Evolutionary conservation across 2,329 filamentous ascomycete genomes (phyloP).

Genomic region (Colletotrichum scovillei): DNA sequence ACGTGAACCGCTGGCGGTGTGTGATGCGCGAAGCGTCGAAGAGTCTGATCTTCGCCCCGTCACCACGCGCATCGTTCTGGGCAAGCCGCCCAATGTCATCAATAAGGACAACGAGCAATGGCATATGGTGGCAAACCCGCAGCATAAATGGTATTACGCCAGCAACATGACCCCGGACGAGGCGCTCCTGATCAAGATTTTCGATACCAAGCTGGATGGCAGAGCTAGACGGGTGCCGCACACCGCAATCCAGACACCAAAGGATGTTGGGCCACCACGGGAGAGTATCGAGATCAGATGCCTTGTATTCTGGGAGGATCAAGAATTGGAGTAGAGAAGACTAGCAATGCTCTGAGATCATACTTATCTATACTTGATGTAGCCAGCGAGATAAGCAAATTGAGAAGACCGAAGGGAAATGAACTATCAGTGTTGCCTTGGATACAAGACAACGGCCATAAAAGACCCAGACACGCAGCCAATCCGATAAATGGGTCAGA

Average conservation of each 20-base stretch:
- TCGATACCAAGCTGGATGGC: background rate
- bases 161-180: background rate
- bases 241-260: background rate
- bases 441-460: too few species aligned
- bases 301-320: slow-evolving; percentile 2
- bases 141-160: background rate
- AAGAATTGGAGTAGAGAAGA: background rate
- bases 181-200: background rate
- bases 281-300: slow-evolving; percentile 6
- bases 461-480: too few species aligned
- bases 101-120: background rate
- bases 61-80: background rate
- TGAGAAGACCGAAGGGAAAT: too few species aligned
- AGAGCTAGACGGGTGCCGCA: background rate
- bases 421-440: too few species aligned
- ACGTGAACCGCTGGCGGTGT: slow-evolving; percentile 53
- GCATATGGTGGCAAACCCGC: background rate
- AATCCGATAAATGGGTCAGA: too few species aligned
- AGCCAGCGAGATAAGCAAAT: too few species aligned
- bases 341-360: too few species aligned
- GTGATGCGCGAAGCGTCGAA: slow-evolving; percentile 47
- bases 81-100: background rate
- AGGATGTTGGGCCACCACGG: background rate
- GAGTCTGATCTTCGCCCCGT: slow-evolving; percentile 47
- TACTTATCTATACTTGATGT: too few species aligned